Evolutionary conservation across 805 yeast genomes (phyloP), one percentile per base, ranked within the genome.

Genomic region (Scheffersomyces ergatensis): DNA sequence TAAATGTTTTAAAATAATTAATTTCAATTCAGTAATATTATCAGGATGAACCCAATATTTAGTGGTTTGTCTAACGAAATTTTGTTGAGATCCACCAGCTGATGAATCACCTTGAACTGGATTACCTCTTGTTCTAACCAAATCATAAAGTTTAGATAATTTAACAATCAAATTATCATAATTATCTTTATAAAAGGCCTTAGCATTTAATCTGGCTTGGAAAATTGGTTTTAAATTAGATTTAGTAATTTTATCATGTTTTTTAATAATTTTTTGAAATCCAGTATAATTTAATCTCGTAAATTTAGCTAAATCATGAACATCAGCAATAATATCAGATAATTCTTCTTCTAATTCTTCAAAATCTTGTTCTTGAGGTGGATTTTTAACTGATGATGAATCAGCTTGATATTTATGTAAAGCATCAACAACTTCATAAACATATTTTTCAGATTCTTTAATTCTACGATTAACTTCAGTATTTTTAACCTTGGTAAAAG

Each of bases 11-110:
- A 93, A 75, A 48, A 93, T 83, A 49, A 89, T 85, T 58, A 93
- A 78, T 70, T 93, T 93, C 63, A 93, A 77, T 70, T 93, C 98
- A 13, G 98, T 93, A 60, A 93, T 89, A 63, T 93, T 92, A 65
- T 93, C 98, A 2, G 97, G 97, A 58, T 93, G 99, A 24, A 93
- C 98, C 99, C 99, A 93, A 67, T 93, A 93, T 61, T 93, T 93
- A 6, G 99, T 93, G 16, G 99, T 93, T 67, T 93, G 99, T 66
- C 99, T 85, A 34, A 93, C 98, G 57, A 93, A 93, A 70, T 93
- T 93, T 65, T 93, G 99, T 74, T 90, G 97, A 33, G 85, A 77
- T 33, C 99, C 99, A 57, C 99, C 99, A n/a, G 99, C 97, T 4
- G 97, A 62, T 3, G 96, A 82, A 66, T 93, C 99, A 48, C 98